phyloP scores from a whole-genome alignment of 345 rosid genomes.

The Orychophragmus violaceus region DNA sequence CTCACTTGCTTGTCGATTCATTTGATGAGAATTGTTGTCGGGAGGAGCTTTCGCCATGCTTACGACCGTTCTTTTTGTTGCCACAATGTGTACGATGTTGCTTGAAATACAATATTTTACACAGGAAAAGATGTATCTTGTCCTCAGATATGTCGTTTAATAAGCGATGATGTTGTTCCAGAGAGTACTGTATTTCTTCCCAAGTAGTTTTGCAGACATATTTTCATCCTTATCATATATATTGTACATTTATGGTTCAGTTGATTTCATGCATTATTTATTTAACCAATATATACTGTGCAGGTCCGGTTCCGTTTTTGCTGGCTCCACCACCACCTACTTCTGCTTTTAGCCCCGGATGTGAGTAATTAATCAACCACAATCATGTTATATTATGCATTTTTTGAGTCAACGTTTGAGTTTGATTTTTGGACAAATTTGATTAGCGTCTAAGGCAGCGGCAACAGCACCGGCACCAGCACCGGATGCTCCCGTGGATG shows the following conservation, averaged over 20 bases:
- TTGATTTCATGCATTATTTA: neutral
- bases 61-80: no score
- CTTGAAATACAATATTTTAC: no score
- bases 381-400: neutral
- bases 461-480: slow-evolving; percentile 5
- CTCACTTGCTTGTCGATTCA: no score
- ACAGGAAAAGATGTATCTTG: no score
- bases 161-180: no score
- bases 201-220: no score
- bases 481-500: neutral
- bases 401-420: neutral
- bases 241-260: neutral
- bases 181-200: no score
- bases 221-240: neutral
- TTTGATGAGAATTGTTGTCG: no score
- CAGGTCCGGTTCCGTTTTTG: slow-evolving; percentile 59
- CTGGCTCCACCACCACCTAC: slow-evolving; percentile 46
- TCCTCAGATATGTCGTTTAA: no score
- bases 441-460: slow-evolving; percentile 21
- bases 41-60: no score
- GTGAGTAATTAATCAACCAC: slow-evolving; percentile 26
- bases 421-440: neutral
- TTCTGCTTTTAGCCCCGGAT: slow-evolving; percentile 46
- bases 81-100: no score
- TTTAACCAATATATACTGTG: neutral